Percentiles rank a stretch among this genome's conserved stretches.
These are phyloP conservation scores for Hydrangea macrophylla DNA, from an alignment of 148 eudicot species.

Conservation along the genomic window DNA sequence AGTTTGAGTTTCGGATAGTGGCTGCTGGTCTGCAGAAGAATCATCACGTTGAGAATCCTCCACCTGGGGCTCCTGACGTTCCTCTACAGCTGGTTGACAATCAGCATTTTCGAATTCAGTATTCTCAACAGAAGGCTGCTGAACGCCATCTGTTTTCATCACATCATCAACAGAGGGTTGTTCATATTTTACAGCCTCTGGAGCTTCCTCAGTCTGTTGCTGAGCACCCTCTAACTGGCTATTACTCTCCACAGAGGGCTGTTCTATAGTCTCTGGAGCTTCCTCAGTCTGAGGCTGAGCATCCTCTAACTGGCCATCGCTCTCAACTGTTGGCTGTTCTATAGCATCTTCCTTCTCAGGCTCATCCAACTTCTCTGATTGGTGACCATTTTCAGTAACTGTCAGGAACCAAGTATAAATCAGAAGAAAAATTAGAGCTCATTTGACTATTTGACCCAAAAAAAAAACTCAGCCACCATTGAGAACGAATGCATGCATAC, in stretches of 20 bases:
- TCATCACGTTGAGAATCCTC: slow-evolving; percentile 32
- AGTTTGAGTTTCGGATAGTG: slow-evolving; percentile 34
- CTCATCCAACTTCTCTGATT: slow-evolving; percentile 37
- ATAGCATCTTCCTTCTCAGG: slow-evolving; percentile 19
- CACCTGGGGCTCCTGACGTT: slow-evolving; percentile 22
- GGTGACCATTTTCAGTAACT: slow-evolving; percentile 49
- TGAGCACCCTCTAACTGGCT: slow-evolving; percentile 23
- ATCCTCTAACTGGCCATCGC: too few relatives aligned
- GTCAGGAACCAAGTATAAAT: neutral
- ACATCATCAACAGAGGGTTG: slow-evolving; percentile 29
- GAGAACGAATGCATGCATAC: too few relatives aligned
- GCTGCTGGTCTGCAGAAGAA: slow-evolving; percentile 26
- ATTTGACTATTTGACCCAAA: too few relatives aligned
- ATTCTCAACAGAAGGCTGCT: slow-evolving; percentile 29
- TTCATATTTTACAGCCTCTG: slow-evolving; percentile 19
- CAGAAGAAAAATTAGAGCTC: too few relatives aligned
- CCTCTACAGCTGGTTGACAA: slow-evolving; percentile 27
- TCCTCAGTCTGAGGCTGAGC: too few relatives aligned
- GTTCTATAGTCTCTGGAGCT: too few relatives aligned
- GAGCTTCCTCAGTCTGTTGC: slow-evolving; percentile 22
- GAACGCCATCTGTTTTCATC: too few relatives aligned
- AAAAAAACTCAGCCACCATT: too few relatives aligned
- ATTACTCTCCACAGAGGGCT: slow-evolving; percentile 19
- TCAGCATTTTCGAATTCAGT: slow-evolving; percentile 23
- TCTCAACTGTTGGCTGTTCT: too few relatives aligned